Evolutionary conservation across 1,284 basidiomycete species (phyloP).

Genomic region (Austroboletus novae-zelandiae): DNA sequence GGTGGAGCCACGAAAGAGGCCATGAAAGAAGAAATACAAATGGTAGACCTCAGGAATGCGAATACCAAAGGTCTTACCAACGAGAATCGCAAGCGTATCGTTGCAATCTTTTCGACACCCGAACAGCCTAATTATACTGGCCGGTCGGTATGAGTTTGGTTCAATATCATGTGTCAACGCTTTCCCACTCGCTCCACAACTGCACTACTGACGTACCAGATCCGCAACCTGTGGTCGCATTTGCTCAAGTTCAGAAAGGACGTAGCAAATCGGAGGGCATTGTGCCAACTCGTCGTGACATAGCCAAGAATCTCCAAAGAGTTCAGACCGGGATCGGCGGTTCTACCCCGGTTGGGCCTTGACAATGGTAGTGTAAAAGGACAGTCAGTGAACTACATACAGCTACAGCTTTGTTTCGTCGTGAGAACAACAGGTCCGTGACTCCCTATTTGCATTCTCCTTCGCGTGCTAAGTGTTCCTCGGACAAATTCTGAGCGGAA

Average conservation of each 20-base stretch:
- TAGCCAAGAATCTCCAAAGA: conserved; percentile 80
- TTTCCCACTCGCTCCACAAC: conserved; percentile 46
- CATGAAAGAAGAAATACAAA: conserved; percentile 48
- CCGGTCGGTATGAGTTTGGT: conserved; percentile 59
- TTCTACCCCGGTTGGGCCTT: conserved; percentile 76
- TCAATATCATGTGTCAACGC: not conserved
- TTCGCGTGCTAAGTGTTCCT: not conserved
- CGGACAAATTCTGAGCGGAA: conserved; percentile 12
- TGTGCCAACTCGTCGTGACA: conserved; percentile 75
- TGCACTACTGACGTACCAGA: conserved; percentile 83
- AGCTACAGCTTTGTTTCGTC: too few relatives aligned
- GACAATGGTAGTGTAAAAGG: conserved; percentile 84
- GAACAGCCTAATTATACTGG: conserved; percentile 75
- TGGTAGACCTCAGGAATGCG: conserved; percentile 85
- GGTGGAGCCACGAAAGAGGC: conserved; percentile 18
- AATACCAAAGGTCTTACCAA: conserved; percentile 81
- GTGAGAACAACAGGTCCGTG: conserved; percentile 15
- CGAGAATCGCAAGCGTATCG: conserved; percentile 82
- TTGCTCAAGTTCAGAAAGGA: conserved; percentile 71
- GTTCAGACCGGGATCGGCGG: conserved; percentile 59
- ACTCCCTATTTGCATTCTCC: not conserved
- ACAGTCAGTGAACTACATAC: too few relatives aligned
- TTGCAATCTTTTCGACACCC: conserved; percentile 74
- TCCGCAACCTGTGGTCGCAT: conserved; percentile 81
- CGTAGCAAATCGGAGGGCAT: conserved; percentile 70